Percentiles rank a stretch among this genome's conserved stretches.
Conservation (phyloP, 1,284 basidiomycete genomes). For the Pulveroboletus sp. region DNA sequence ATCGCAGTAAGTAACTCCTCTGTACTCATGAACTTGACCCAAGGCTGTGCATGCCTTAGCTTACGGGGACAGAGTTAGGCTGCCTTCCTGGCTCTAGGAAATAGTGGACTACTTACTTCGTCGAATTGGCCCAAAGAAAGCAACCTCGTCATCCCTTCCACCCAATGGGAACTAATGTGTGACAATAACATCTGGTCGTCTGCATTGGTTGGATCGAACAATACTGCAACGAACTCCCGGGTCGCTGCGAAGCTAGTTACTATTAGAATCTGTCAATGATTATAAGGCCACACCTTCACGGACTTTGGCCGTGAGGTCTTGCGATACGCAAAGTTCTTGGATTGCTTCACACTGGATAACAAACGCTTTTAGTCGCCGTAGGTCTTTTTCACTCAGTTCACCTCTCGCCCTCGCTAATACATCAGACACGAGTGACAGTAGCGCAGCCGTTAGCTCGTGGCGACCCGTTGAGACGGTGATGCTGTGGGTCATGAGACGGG, state of each 20-base stretch:
- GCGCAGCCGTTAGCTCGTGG: slow-evolving; percentile 23
- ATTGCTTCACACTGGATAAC: slow-evolving; percentile 39
- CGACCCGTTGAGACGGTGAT: slow-evolving; percentile 28
- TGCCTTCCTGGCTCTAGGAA: neutral
- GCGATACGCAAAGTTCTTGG: slow-evolving; percentile 37
- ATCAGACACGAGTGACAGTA: slow-evolving; percentile 41
- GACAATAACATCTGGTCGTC: slow-evolving; percentile 34
- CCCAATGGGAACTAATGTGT: slow-evolving; percentile 39
- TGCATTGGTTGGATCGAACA: slow-evolving; percentile 25
- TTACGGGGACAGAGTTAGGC: slow-evolving; percentile 20
- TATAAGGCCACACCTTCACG: slow-evolving; percentile 37
- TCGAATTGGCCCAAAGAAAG: slow-evolving; percentile 17
- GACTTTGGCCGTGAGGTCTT: slow-evolving; percentile 22
- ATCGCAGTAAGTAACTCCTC: slow-evolving; percentile 43
- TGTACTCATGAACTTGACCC: slow-evolving; percentile 49
- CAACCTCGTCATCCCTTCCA: slow-evolving; percentile 6
- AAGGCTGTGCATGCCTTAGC: slow-evolving; percentile 40
- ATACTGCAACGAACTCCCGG: slow-evolving; percentile 27
- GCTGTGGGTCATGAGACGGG: slow-evolving; percentile 44
- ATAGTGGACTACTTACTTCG: slow-evolving; percentile 16
- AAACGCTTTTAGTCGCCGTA: slow-evolving; percentile 41
- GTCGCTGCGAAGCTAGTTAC: slow-evolving; percentile 32
- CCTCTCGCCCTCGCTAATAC: slow-evolving; percentile 36
- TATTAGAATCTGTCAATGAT: slow-evolving; percentile 13
- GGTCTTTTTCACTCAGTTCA: slow-evolving; percentile 31